Percentiles rank a stretch among this genome's conserved stretches.
These are phyloP conservation scores for Fusarium chaquense DNA, from an alignment of 2,329 filamentous ascomycete genomes.

Conservation along the genomic window DNA sequence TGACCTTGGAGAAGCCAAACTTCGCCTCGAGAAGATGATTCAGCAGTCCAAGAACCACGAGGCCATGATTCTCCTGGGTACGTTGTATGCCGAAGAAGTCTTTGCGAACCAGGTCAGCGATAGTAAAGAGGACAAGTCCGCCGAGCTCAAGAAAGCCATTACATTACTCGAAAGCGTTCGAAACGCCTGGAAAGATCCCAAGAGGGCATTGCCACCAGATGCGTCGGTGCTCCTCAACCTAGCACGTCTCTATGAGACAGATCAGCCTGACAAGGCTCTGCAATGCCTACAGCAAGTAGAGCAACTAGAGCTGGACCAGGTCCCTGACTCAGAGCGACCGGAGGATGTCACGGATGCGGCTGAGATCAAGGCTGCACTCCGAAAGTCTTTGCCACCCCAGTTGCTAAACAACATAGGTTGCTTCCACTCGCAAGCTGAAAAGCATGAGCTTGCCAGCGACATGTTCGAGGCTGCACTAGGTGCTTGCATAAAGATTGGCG, in stretches of 20 bases:
- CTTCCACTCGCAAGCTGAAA: conserved; percentile 91
- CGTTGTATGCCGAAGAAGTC: conserved; percentile 93
- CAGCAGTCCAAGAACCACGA: conserved; percentile 86
- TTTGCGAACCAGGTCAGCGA: conserved; percentile 80
- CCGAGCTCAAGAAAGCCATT: conserved; percentile 88
- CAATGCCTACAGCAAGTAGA: conserved; percentile 94
- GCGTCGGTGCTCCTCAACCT: conserved; percentile 91
- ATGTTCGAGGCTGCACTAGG: conserved; percentile 93
- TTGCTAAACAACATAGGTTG: conserved; percentile 97
- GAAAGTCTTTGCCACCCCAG: conserved; percentile 86
- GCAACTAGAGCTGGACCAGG: conserved; percentile 84
- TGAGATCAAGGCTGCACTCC: conserved; percentile 70
- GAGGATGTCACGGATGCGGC: conserved; percentile 67
- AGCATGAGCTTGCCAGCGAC: conserved; percentile 81
- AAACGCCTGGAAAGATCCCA: conserved; percentile 90
- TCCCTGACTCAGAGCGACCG: conserved; percentile 76
- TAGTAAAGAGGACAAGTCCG: conserved; percentile 86
- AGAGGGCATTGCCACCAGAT: conserved; percentile 84
- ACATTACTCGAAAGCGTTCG: conserved; percentile 86
- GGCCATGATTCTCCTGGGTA: conserved; percentile 91
- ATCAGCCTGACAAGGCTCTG: conserved; percentile 88
- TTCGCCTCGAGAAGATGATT: conserved; percentile 92
- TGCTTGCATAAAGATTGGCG: conserved; percentile 84
- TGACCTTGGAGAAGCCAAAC: conserved; percentile 91
- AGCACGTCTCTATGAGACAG: conserved; percentile 87